Evolutionary conservation across 768 basidiomycete species (phyloP), one percentile per base, ranked within the genome.

Genomic region (Mycena polygramma): DNA sequence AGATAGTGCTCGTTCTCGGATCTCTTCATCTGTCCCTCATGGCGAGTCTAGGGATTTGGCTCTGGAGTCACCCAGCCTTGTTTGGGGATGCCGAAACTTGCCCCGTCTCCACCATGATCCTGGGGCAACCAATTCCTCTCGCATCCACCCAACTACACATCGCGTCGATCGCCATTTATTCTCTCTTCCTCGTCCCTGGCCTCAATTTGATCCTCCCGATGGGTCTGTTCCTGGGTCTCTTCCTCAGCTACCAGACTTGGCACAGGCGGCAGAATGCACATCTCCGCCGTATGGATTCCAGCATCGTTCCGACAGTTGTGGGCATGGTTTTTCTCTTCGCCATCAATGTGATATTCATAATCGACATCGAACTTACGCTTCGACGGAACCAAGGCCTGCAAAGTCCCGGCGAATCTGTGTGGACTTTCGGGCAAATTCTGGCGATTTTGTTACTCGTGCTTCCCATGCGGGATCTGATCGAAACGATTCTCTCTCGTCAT

Each of bases 371-470:
- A 60, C 54, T 57, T 13, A 46, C 65, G 13, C 48, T 71, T 17
- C 46, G 45, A 20, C 45, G 45, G 4, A 71, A 71, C 49, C 46
- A 36, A 11, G 19, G 4, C 0, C 45, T 57, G 5, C 62, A 58
- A 20, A 39, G 10, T 7, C 19, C 46, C 19, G 66, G 43, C 19
- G 64, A 71, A 17, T 8, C 43, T 8, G 37, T 9, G 2, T 72
- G 70, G 70, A 63, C 70, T 2, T 68, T 72, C 48, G 66, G 70
- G 4, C 70, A 72, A 53, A 64, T 63, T 22, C 64, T 72, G 48
- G 60, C 70, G 4, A 37, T 68, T 26, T 26, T 63, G 2, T 22
- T 72, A 13, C 35, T 72, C 2, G 60, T 72, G 13, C 54, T 72
- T 13, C 66, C 66, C 0, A 43, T 72, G 66, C 70, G 66, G 7